Evolutionary conservation across 495 filamentous ascomycete genomes (phyloP).

Genomic region (Talaromyces wortmannii): DNA sequence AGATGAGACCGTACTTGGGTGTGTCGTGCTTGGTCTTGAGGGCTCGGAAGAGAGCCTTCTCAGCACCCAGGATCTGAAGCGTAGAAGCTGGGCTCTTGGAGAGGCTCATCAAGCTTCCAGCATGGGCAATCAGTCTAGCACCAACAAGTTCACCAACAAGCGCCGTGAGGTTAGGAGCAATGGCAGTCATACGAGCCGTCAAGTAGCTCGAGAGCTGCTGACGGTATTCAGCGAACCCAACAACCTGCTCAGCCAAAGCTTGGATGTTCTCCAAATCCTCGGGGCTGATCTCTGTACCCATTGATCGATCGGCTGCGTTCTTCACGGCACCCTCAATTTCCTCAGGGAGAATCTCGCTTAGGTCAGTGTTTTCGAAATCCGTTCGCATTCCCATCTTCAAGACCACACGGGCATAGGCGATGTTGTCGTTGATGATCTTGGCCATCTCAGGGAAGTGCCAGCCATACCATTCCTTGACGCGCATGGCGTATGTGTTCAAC

Average conservation of each 20-base stretch:
- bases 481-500: slow-evolving; percentile 96
- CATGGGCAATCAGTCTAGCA: slow-evolving; percentile 90
- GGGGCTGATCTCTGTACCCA: slow-evolving; percentile 92
- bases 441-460: slow-evolving; percentile 99
- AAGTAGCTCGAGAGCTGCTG: slow-evolving; percentile 83
- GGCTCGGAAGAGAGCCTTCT: slow-evolving; percentile 97
- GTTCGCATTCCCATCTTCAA: slow-evolving; percentile 80
- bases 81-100: slow-evolving; percentile 96
- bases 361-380: slow-evolving; percentile 67
- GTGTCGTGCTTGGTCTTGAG: slow-evolving; percentile 99
- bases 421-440: slow-evolving; percentile 94
- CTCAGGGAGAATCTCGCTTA: slow-evolving; percentile 89
- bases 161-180: slow-evolving; percentile 92
- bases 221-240: slow-evolving; percentile 84
- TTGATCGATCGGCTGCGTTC: slow-evolving; percentile 88
- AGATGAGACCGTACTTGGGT: slow-evolving; percentile 98
- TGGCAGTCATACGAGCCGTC: slow-evolving; percentile 88
- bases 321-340: slow-evolving; percentile 92
- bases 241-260: slow-evolving; percentile 87
- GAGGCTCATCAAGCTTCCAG: slow-evolving; percentile 89
- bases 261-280: slow-evolving; percentile 89
- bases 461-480: slow-evolving; percentile 99
- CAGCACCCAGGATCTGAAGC: slow-evolving; percentile 94
- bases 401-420: slow-evolving; percentile 86
- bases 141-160: slow-evolving; percentile 93